These are phyloP conservation scores for Ammopiptanthus mongolicus DNA, from an alignment of 306 rosid genomes.

Conservation along the genomic window DNA sequence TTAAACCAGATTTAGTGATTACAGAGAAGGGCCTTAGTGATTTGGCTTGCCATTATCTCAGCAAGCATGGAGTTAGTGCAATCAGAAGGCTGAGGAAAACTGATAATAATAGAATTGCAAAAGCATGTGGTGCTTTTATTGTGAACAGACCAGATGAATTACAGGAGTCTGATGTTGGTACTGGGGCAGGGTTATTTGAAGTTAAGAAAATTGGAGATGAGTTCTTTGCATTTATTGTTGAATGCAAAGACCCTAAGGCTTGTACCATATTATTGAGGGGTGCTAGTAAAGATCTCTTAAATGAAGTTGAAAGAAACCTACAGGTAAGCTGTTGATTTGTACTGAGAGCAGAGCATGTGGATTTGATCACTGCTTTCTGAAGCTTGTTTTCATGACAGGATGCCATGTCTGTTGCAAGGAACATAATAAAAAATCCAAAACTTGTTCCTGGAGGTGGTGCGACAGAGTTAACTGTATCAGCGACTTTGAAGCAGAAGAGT, in stretches of 20 bases:
- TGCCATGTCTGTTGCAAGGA: constrained; percentile 79
- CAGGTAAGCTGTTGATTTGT: constrained; percentile 44
- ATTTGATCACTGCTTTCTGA: constrained; percentile 14
- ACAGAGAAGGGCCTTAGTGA: constrained; percentile 93
- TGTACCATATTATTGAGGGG: constrained; percentile 81
- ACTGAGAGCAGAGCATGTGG: neutral
- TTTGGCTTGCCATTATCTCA: constrained; percentile 79
- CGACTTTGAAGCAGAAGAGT: constrained; percentile 67
- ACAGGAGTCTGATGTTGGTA: constrained; percentile 83
- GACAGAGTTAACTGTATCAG: constrained; percentile 66
- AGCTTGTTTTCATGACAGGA: constrained; percentile 43
- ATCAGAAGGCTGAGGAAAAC: constrained; percentile 84
- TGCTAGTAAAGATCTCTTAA: constrained; percentile 77
- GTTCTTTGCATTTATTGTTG: constrained; percentile 63
- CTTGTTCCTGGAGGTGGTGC: constrained; percentile 88
- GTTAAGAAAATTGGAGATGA: constrained; percentile 83
- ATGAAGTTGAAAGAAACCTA: constrained; percentile 78
- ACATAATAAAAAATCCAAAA: constrained; percentile 70
- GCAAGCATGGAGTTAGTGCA: constrained; percentile 78
- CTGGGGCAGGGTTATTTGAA: constrained; percentile 80
- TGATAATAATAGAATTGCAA: constrained; percentile 82
- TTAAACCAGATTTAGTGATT: constrained; percentile 76
- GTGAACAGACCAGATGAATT: constrained; percentile 83
- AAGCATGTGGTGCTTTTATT: constrained; percentile 84
- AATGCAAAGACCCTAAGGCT: constrained; percentile 83